These are phyloP conservation scores for Wickerhamiella dianesei DNA, from an alignment of 805 yeast genomes.

Conservation along the genomic window DNA sequence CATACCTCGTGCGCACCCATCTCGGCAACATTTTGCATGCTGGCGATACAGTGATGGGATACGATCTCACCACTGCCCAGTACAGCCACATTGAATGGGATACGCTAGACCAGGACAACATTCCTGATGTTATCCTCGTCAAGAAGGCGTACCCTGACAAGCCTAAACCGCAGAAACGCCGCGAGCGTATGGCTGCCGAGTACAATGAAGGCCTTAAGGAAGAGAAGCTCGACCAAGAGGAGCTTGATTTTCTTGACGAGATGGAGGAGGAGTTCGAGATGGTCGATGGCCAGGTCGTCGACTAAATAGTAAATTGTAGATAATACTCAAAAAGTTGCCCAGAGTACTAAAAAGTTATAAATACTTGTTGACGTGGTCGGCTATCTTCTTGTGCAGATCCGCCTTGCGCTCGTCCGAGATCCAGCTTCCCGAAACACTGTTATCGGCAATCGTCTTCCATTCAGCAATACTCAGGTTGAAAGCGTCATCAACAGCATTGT, in stretches of 20 bases:
- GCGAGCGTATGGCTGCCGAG: constrained; percentile 95
- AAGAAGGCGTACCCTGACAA: constrained; percentile 83
- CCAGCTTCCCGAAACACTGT: constrained; percentile 65
- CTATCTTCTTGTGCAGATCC: constrained; percentile 16
- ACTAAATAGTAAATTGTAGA: not conserved
- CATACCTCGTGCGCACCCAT: constrained; percentile 78
- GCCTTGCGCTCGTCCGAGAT: constrained; percentile 39
- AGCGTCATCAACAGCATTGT: constrained; percentile 27
- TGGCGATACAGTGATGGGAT: constrained; percentile 92
- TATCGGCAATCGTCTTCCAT: constrained; percentile 52
- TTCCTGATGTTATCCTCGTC: constrained; percentile 73
- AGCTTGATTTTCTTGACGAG: constrained; percentile 81
- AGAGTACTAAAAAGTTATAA: no score
- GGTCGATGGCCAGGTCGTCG: not conserved
- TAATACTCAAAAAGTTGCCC: no score
- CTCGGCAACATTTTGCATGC: constrained; percentile 91
- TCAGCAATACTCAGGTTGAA: constrained; percentile 48
- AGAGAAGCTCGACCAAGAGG: constrained; percentile 39
- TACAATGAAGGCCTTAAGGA: constrained; percentile 76
- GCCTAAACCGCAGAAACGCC: constrained; percentile 68
- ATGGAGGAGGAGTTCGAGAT: constrained; percentile 57
- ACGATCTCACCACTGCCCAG: constrained; percentile 70
- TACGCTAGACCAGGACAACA: constrained; percentile 28
- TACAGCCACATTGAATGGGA: constrained; percentile 39
- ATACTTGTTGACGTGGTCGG: not conserved